These are phyloP conservation scores for Penicillium thymicola DNA, from an alignment of 2,329 filamentous ascomycete species.

Conservation along the genomic window DNA sequence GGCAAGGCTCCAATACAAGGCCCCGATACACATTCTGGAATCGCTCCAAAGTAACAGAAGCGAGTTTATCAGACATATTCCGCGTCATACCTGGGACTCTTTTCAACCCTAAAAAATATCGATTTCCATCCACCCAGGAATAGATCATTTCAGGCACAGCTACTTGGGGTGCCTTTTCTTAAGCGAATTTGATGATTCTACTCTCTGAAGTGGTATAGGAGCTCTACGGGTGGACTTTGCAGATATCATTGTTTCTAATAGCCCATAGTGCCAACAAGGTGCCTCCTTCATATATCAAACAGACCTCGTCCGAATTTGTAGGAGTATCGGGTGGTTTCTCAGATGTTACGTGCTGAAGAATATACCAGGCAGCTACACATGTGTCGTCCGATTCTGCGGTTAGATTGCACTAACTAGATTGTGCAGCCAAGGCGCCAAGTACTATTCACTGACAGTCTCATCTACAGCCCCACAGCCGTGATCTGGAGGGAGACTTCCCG, in stretches of 20 bases:
- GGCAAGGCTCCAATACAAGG: neutral
- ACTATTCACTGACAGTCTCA: too few relatives aligned
- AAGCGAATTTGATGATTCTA: neutral
- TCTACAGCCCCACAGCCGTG: neutral
- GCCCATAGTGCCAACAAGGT: neutral
- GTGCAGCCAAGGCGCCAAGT: neutral
- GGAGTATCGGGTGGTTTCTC: neutral
- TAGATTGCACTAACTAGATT: too few relatives aligned
- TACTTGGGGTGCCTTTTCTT: neutral
- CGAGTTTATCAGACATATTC: neutral
- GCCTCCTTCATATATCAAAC: neutral
- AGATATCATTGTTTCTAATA: neutral
- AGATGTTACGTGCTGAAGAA: too few relatives aligned
- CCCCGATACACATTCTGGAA: neutral
- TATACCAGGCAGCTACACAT: too few relatives aligned
- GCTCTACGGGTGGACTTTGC: neutral
- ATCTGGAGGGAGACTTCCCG: constrained; percentile 1
- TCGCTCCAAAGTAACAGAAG: neutral
- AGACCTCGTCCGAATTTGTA: neutral
- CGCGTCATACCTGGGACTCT: neutral
- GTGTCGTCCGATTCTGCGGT: too few relatives aligned
- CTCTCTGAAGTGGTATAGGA: neutral
- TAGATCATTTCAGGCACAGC: neutral
- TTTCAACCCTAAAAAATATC: neutral
- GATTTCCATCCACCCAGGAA: neutral